These are phyloP conservation scores for Citrullus colocynthis DNA, from an alignment of 306 rosid species.

Conservation along the genomic window DNA sequence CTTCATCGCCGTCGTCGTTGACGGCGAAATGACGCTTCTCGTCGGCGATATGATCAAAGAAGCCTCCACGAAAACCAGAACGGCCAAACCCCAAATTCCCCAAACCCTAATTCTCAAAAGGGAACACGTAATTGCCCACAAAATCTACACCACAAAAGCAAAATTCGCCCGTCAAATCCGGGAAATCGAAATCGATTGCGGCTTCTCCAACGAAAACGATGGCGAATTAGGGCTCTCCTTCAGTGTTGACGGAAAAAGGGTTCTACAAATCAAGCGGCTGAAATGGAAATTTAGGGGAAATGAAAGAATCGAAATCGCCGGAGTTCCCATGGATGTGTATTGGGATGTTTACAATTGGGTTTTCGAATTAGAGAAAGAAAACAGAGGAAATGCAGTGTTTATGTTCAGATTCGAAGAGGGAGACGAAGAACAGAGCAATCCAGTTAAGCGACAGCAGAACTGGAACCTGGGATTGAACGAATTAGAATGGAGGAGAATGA, in stretches of 20 bases:
- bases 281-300: conserved; percentile 87
- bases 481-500: conserved; percentile 51
- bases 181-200: conserved; percentile 58
- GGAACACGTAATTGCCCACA: conserved; percentile 63
- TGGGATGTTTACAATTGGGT: conserved; percentile 55
- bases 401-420: conserved; percentile 7
- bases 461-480: conserved; percentile 44
- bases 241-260: conserved; percentile 33
- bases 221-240: conserved; percentile 31
- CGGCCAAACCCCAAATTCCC: conserved; percentile 13
- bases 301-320: conserved; percentile 48
- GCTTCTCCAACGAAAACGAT: conserved; percentile 13
- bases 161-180: conserved; percentile 46
- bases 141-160: conserved; percentile 44
- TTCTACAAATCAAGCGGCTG: conserved; percentile 43
- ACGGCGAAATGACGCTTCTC: conserved; percentile 40
- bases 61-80: conserved; percentile 39
- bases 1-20: conserved; percentile 66
- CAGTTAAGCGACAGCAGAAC: conserved; percentile 19
- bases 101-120: conserved; percentile 42
- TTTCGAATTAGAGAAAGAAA: background rate
- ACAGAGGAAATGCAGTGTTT: conserved; percentile 7
- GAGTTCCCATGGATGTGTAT: conserved; percentile 56
- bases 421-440: background rate
- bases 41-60: conserved; percentile 51